Conservation (phyloP, 73 alveolate genomes). For the Tetrahymena borealis region DNA sequence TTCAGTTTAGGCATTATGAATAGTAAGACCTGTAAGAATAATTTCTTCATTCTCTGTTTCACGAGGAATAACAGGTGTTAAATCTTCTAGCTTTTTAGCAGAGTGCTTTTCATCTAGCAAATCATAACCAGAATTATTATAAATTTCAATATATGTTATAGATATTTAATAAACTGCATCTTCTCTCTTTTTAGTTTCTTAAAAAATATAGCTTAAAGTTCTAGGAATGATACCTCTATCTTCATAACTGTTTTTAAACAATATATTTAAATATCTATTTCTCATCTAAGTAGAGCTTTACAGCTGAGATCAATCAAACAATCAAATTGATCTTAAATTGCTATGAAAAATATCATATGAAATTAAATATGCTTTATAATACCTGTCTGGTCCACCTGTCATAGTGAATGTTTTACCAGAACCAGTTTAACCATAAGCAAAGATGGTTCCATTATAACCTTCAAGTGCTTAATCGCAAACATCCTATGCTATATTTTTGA, state of each 20-base stretch:
- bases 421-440: constrained; percentile 99
- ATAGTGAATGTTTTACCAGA: constrained; percentile 98
- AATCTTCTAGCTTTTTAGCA: constrained; percentile 83
- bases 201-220: constrained; percentile 92
- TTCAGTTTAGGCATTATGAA: constrained; percentile 94
- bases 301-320: too few relatives aligned
- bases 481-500: constrained; percentile 89
- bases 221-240: constrained; percentile 98
- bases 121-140: constrained; percentile 97
- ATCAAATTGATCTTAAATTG: neutral
- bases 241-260: constrained; percentile 42
- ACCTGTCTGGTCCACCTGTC: constrained; percentile 97
- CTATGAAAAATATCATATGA: neutral
- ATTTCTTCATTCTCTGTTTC: constrained; percentile 91
- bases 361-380: neutral
- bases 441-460: constrained; percentile 97
- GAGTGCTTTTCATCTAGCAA: constrained; percentile 89
- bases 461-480: constrained; percentile 91
- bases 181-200: constrained; percentile 82
- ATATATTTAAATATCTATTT: too few relatives aligned
- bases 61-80: constrained; percentile 91
- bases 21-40: constrained; percentile 87
- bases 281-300: too few relatives aligned
- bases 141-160: constrained; percentile 88
- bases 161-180: constrained; percentile 80